Conservation (phyloP, 2,329 filamentous ascomycete species). For the Fusarium sp. region DNA sequence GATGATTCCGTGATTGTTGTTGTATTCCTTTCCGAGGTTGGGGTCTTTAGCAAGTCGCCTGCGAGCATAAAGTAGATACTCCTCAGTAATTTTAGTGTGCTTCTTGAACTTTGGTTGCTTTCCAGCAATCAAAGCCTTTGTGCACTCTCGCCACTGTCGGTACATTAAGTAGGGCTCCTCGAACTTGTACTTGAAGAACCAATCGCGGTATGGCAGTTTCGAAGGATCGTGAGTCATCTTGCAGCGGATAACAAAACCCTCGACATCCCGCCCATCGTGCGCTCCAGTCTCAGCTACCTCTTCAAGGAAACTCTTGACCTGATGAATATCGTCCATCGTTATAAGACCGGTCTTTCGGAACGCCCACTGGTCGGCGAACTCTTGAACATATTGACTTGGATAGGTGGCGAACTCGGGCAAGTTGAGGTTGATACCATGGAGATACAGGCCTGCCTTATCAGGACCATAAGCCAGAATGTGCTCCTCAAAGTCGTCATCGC, state of each 20-base stretch:
- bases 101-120: conserved; percentile 85
- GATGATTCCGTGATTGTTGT: conserved; percentile 95
- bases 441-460: conserved; percentile 88
- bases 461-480: conserved; percentile 92
- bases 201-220: conserved; percentile 79
- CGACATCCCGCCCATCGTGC: conserved; percentile 91
- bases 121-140: conserved; percentile 86
- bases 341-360: conserved; percentile 91
- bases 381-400: conserved; percentile 84
- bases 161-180: conserved; percentile 99
- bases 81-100: conserved; percentile 89
- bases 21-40: conserved; percentile 79
- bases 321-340: conserved; percentile 79
- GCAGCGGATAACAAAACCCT: conserved; percentile 97
- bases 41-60: conserved; percentile 79
- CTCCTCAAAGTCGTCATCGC: conserved; percentile 96
- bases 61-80: conserved; percentile 88
- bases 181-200: conserved; percentile 99
- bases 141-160: conserved; percentile 97
- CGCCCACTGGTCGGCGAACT: conserved; percentile 92
- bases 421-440: conserved; percentile 97
- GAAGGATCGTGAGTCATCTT: conserved; percentile 72
- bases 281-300: conserved; percentile 88
- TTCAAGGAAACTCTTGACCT: conserved; percentile 87
- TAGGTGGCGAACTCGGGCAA: conserved; percentile 93